Evolutionary conservation across 768 basidiomycete species (phyloP), one percentile per base, ranked within the genome.

Genomic region (Serendipita indica): DNA sequence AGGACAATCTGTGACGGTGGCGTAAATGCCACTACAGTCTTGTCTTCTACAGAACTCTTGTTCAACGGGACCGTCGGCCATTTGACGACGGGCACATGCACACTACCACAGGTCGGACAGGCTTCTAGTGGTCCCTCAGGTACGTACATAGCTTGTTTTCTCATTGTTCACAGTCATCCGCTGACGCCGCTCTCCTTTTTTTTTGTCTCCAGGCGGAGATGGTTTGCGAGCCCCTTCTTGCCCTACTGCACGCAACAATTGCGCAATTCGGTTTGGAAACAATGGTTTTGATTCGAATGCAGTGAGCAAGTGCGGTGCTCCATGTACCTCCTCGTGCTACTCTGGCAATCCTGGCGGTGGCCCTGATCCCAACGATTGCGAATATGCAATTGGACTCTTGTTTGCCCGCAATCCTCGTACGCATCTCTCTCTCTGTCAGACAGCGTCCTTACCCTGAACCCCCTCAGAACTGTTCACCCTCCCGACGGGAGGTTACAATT

Each of bases 331-430:
- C 22, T 18, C 49, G 10, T 54, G 49, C 30, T 54, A 54, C 25
- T 28, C 49, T 7, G 49, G 49, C 10, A n/a, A n/a, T n/a, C n/a
- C n/a, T n/a, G 3, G 5, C 10, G 49, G 22, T 7, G 49, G 49
- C 1, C 49, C 49, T 22, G 49, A 54, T 18, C 49, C 49, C 10
- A 54, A 54, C 49, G 16, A 54, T 18, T 54, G 49, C 49, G 25
- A 54, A 54, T 30, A 28, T 18, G 32, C n/a, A 16, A 54, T 54
- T 27, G 25, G 13, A 12, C n/a, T n/a, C n/a, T n/a, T 37, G 10
- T 37, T 10, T n/a, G n/a, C 10, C n/a, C 10, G n/a, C 35, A 10
- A 10, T 37, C 35, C 35, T 10, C 35, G 35, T 37, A 37, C 10
- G 35, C 35, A 37, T 37, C n/a, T 37, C 10, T n/a, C n/a, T 37